Evolutionary conservation across 345 rosid species (phyloP).

Genomic region (Camelina sativa): DNA sequence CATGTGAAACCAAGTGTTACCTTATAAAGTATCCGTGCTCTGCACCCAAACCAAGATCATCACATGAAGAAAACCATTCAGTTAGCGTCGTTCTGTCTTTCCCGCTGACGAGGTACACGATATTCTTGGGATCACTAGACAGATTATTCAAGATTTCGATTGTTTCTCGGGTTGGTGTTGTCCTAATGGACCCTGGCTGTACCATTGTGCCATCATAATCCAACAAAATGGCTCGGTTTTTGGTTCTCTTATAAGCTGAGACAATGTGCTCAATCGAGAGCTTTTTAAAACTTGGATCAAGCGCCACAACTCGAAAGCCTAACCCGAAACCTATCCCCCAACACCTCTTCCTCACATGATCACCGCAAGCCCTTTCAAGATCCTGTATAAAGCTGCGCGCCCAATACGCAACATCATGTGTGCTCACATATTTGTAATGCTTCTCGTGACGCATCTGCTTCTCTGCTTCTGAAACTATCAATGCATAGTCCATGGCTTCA

Average conservation of each 20-base stretch:
- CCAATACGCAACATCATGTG: constrained; percentile 97
- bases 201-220: constrained; percentile 90
- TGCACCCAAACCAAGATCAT: constrained; percentile 82
- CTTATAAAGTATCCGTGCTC: constrained; percentile 88
- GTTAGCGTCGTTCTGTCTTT: constrained; percentile 74
- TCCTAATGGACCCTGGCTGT: constrained; percentile 60
- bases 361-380: constrained; percentile 86
- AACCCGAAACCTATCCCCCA: constrained; percentile 98
- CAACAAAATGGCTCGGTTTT: constrained; percentile 79
- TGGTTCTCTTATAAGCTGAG: constrained; percentile 85
- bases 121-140: constrained; percentile 76
- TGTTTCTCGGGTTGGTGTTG: constrained; percentile 58
- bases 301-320: constrained; percentile 83
- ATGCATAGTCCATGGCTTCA: constrained; percentile 86
- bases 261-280: constrained; percentile 87
- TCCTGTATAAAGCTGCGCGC: constrained; percentile 92
- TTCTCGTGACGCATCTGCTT: constrained; percentile 92
- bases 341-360: constrained; percentile 80
- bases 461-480: constrained; percentile 68
- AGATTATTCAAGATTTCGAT: constrained; percentile 66
- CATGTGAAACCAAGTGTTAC: constrained; percentile 45
- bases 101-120: constrained; percentile 85
- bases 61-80: constrained; percentile 79
- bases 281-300: constrained; percentile 91
- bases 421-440: constrained; percentile 86